Evolutionary conservation across 2,329 filamentous ascomycete species (phyloP).

Genomic region (Alternaria metachromatica): DNA sequence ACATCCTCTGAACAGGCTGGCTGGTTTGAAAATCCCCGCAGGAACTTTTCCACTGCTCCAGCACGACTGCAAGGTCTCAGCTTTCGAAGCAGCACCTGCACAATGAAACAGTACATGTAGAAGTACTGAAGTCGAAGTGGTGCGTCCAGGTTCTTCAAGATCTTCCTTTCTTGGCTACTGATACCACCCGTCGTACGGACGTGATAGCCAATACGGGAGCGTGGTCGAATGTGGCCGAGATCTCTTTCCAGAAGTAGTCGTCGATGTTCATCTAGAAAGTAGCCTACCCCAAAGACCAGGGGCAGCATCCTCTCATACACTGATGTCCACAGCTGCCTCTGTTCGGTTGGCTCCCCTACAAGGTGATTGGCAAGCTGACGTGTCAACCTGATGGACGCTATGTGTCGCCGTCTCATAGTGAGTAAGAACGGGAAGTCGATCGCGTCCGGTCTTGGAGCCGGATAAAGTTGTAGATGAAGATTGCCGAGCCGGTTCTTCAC

Average conservation of each 20-base stretch:
- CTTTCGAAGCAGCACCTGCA: constrained; percentile 43
- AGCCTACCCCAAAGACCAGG: constrained; percentile 46
- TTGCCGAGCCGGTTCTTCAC: constrained; percentile 41
- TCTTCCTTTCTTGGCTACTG: constrained; percentile 34
- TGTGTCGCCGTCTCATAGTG: constrained; percentile 44
- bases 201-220: constrained; percentile 44
- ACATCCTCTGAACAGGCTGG: constrained; percentile 45
- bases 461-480: constrained; percentile 45
- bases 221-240: constrained; percentile 41
- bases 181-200: constrained; percentile 42
- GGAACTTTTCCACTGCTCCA: constrained; percentile 38
- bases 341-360: constrained; percentile 36
- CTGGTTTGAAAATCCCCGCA: constrained; percentile 42
- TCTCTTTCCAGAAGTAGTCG: constrained; percentile 40
- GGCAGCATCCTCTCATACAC: constrained; percentile 48
- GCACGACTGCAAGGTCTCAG: constrained; percentile 39
- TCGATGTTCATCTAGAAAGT: constrained; percentile 47
- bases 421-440: constrained; percentile 45
- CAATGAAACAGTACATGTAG: constrained; percentile 48
- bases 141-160: constrained; percentile 40
- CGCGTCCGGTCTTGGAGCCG: constrained; percentile 36
- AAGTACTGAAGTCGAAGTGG: constrained; percentile 46
- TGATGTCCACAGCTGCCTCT: constrained; percentile 43
- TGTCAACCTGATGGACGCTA: constrained; percentile 44
- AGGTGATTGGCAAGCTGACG: constrained; percentile 44